Conservation (phyloP, 2,329 filamentous ascomycete species). For the Shiraia sp. region DNA sequence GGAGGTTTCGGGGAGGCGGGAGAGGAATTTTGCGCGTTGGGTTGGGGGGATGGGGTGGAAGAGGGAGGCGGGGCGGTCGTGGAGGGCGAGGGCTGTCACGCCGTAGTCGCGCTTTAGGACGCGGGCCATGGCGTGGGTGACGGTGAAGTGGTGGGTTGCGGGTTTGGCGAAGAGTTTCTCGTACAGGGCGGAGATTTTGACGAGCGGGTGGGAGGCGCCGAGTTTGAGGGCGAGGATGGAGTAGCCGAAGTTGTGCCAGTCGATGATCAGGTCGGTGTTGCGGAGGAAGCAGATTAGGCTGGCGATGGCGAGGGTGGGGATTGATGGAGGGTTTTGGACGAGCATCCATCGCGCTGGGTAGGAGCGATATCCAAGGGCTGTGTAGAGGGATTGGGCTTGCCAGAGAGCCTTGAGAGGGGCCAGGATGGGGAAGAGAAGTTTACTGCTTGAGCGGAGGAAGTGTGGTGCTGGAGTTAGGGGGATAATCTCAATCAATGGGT, state of each 20-base stretch:
- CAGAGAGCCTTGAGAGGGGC: constrained; percentile 85
- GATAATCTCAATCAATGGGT: constrained; percentile 71
- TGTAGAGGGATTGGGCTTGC: constrained; percentile 74
- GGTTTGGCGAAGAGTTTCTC: constrained; percentile 72
- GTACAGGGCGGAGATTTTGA: constrained; percentile 75
- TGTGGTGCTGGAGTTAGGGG: constrained; percentile 70
- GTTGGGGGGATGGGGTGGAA: constrained; percentile 70
- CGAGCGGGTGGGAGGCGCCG: constrained; percentile 70
- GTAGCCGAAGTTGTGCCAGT: constrained; percentile 99
- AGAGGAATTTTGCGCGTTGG: constrained; percentile 60
- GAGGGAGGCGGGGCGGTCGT: constrained; percentile 78
- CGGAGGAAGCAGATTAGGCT: constrained; percentile 73
- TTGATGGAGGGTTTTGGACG: constrained; percentile 92
- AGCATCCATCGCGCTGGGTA: constrained; percentile 82
- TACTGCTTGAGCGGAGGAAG: constrained; percentile 67
- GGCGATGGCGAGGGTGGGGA: constrained; percentile 82
- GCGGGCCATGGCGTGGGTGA: constrained; percentile 84
- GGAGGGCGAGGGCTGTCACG: constrained; percentile 62
- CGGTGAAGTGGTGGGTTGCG: constrained; percentile 78
- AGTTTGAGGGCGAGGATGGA: constrained; percentile 79
- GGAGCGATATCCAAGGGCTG: constrained; percentile 72
- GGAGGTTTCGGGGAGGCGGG: constrained; percentile 66
- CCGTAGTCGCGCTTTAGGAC: constrained; percentile 70
- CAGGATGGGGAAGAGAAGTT: constrained; percentile 74
- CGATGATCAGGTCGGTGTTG: constrained; percentile 81